Base-by-base conservation (phyloP, 371 early-diverging fungal species). In the Cokeromyces recurvatus region DNA sequence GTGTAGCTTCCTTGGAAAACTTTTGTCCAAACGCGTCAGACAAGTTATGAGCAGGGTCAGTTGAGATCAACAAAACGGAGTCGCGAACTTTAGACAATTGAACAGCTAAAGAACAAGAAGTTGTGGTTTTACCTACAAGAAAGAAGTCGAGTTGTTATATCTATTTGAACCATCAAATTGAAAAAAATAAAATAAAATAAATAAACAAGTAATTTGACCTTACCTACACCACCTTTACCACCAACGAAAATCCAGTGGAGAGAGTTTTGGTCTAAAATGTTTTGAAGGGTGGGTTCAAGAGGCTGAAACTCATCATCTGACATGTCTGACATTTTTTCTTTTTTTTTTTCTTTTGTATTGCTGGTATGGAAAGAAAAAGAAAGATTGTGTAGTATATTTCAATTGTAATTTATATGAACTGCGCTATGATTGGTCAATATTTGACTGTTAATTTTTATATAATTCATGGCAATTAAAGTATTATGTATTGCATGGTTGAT, bases 11-110 rank as follows among this genome's bases (percentile, higher is more conserved):
- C 65, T 95, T 96, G 56, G 88, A 81, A 60, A 98, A 97, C 79
- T 97, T 98, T 80, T 98, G 98, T 37, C 92, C 89, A 77, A 98
- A 98, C 24, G 98, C 98, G 74, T 97, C 97, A 4, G 95, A 94
- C 57, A 98, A 75, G 68, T 98, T 98, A 79, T 98, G 98, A 23
- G 98, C 98, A 16, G 98, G 98, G 73, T 98, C 98, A 1, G 98
- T 98, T 7, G 97, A 97, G 53, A 98, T 97, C 53, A 98, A 67
- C 51, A 98, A 77, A 10, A 98, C 98, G 14, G 89, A 89, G 50
- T 97, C 89, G 43, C 98, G 88, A 4, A 86, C 91, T 57, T 86
- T 84, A 24, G 94, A 81, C 46, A 98, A 76, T 57, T 97, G 96
- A 27, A 90, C 87, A 38, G 97, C 97, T 48, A 92, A 78, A 24